phyloP scores from a whole-genome alignment of 192 early-diverging fungal species.

The Backusella australiensis region DNA sequence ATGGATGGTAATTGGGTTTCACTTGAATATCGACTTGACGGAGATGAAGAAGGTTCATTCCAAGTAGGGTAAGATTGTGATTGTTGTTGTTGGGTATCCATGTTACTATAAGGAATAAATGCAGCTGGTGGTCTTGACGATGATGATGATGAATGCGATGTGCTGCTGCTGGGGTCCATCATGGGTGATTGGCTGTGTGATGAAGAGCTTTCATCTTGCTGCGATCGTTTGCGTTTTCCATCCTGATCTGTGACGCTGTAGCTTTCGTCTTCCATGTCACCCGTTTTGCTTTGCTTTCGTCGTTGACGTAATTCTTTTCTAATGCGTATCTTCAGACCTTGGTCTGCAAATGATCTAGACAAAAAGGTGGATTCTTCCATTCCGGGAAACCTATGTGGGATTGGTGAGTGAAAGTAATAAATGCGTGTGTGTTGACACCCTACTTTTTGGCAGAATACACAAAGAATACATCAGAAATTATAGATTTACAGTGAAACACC shows the following conservation, averaged over 20 bases:
- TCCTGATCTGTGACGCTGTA: neutral
- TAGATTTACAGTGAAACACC: slow-evolving; percentile 88
- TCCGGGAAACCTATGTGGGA: slow-evolving; percentile 71
- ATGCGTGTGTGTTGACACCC: too few relatives aligned
- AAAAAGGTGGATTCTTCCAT: slow-evolving; percentile 94
- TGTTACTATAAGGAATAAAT: neutral
- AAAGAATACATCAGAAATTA: slow-evolving; percentile 80
- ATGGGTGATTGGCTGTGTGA: neutral
- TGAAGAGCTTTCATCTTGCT: neutral
- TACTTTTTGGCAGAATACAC: slow-evolving; percentile 86
- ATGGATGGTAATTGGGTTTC: neutral
- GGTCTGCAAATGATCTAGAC: slow-evolving; percentile 92
- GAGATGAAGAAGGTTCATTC: neutral
- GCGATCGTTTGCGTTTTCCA: neutral
- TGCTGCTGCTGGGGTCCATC: neutral
- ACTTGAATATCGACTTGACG: neutral
- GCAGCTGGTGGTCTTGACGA: neutral
- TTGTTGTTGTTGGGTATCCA: slow-evolving; percentile 5
- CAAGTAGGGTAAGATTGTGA: neutral
- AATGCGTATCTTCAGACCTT: slow-evolving; percentile 93
- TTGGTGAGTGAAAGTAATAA: too few relatives aligned
- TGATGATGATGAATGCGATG: neutral
- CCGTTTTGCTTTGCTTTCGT: slow-evolving; percentile 21
- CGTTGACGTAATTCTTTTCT: slow-evolving; percentile 74
- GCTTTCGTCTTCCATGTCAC: neutral